Percentiles rank a stretch among this genome's conserved stretches.
phyloP scores from a whole-genome alignment of 495 filamentous ascomycete species.

The Penicillium lividum region DNA sequence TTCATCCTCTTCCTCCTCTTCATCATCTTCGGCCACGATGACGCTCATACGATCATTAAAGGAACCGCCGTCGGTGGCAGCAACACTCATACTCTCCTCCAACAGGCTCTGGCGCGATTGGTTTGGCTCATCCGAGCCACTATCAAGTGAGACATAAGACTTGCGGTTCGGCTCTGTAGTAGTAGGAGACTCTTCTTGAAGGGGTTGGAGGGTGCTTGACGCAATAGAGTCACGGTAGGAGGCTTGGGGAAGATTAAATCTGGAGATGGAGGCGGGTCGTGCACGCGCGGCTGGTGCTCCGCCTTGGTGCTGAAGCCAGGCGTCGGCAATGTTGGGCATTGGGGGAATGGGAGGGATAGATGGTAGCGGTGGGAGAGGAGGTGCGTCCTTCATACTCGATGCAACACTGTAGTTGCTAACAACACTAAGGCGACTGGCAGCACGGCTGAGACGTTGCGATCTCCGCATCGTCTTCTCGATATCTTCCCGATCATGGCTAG shows the following conservation, averaged over 20 bases:
- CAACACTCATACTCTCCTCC: conserved; percentile 74
- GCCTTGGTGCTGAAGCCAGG: conserved; percentile 72
- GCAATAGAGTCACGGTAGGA: conserved; percentile 83
- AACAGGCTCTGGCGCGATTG: conserved; percentile 69
- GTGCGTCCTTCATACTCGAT: conserved; percentile 77
- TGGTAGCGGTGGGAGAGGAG: conserved; percentile 30
- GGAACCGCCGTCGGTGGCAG: conserved; percentile 62
- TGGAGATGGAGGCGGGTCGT: conserved; percentile 64
- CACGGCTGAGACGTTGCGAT: conserved; percentile 85
- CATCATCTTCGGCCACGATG: conserved; percentile 72
- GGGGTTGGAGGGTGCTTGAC: conserved; percentile 80
- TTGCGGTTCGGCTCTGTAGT: conserved; percentile 77
- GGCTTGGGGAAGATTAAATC: conserved; percentile 56
- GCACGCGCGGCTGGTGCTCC: conserved; percentile 41
- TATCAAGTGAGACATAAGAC: conserved; percentile 95
- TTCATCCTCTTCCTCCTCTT: conserved; percentile 44
- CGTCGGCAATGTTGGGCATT: conserved; percentile 94
- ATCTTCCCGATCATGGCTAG: conserved; percentile 86
- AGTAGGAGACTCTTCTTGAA: conserved; percentile 88
- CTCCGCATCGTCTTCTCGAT: conserved; percentile 92
- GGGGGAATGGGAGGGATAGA: conserved; percentile 80
- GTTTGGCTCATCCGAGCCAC: conserved; percentile 78
- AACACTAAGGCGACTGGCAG: conserved; percentile 87
- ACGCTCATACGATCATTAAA: conserved; percentile 68
- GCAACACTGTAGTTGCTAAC: conserved; percentile 92